Conservation (phyloP, 148 eudicot species). For the Pharnaceum exiguum region DNA sequence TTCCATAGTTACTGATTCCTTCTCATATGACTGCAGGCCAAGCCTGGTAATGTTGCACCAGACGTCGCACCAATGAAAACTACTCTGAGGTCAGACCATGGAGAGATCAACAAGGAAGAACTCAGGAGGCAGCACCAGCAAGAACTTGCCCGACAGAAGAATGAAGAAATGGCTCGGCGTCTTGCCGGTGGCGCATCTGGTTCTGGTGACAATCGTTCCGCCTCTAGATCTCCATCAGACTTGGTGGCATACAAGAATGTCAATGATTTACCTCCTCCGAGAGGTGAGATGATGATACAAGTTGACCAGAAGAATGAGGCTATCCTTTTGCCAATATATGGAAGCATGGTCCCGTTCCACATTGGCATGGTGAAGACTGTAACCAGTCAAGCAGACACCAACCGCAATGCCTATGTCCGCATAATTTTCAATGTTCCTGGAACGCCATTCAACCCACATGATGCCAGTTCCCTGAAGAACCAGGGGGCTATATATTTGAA, state of each 20-base stretch:
- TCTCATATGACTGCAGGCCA: slow-evolving; percentile 18
- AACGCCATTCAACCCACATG: slow-evolving; percentile 66
- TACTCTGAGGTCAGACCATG: slow-evolving; percentile 80
- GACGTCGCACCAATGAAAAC: slow-evolving; percentile 55
- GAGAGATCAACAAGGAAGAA: slow-evolving; percentile 81
- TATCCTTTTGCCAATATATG: slow-evolving; percentile 76
- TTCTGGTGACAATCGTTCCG: slow-evolving; percentile 42
- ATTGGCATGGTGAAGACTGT: slow-evolving; percentile 83
- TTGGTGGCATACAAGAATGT: slow-evolving; percentile 80
- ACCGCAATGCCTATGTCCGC: slow-evolving; percentile 69
- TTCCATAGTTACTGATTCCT: background rate
- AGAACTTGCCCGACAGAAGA: slow-evolving; percentile 92
- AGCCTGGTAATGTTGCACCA: slow-evolving; percentile 27
- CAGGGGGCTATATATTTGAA: slow-evolving; percentile 70
- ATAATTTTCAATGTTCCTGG: slow-evolving; percentile 83
- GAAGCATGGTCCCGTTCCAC: slow-evolving; percentile 88
- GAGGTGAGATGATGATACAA: slow-evolving; percentile 88
- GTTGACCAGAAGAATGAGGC: slow-evolving; percentile 87
- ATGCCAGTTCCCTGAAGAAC: slow-evolving; percentile 59
- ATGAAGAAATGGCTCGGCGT: slow-evolving; percentile 87
- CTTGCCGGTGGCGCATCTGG: slow-evolving; percentile 76
- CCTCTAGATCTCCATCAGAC: slow-evolving; percentile 48
- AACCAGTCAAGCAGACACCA: slow-evolving; percentile 87
- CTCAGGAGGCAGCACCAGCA: slow-evolving; percentile 85
- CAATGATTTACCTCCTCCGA: slow-evolving; percentile 76